Evolutionary conservation across 306 rosid species (phyloP).

Genomic region (Acacia acuminata): DNA sequence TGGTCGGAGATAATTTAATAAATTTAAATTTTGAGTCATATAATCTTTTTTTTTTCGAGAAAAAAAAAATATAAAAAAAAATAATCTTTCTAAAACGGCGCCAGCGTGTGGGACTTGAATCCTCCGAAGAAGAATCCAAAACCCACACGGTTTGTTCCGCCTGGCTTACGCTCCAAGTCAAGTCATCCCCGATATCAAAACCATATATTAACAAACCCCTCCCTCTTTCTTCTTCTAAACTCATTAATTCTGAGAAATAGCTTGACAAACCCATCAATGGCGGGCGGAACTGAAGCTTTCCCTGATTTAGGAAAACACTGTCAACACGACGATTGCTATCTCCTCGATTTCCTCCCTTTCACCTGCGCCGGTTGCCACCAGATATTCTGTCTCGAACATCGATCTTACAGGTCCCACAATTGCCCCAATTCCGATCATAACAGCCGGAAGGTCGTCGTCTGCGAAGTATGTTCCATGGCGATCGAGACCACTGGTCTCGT

Average conservation of each 20-base stretch:
- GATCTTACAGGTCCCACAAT: conserved; percentile 69
- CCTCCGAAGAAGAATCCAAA: not conserved
- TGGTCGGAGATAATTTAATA: too few relatives aligned
- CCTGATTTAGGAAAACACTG: conserved; percentile 91
- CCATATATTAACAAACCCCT: not conserved
- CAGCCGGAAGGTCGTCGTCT: conserved; percentile 80
- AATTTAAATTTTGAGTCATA: too few relatives aligned
- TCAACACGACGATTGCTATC: conserved; percentile 66
- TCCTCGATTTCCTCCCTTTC: conserved; percentile 89
- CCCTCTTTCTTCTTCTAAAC: not conserved
- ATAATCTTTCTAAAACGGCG: too few relatives aligned
- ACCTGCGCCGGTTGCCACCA: conserved; percentile 68
- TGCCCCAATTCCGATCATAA: conserved; percentile 72
- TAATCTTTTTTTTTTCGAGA: too few relatives aligned
- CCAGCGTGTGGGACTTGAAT: not conserved
- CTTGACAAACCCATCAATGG: conserved; percentile 39
- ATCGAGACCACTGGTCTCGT: conserved; percentile 60
- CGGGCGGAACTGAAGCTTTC: conserved; percentile 91
- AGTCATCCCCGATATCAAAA: not conserved
- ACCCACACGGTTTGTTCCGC: not conserved
- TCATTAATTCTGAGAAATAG: not conserved
- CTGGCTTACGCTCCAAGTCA: not conserved
- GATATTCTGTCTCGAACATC: conserved; percentile 83
- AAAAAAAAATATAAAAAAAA: too few relatives aligned
- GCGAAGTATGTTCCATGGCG: conserved; percentile 70